Percentiles rank a stretch among this genome's conserved stretches.
phyloP scores from a whole-genome alignment of 176 grass and related monocot genomes.

The Leersia perrieri region DNA sequence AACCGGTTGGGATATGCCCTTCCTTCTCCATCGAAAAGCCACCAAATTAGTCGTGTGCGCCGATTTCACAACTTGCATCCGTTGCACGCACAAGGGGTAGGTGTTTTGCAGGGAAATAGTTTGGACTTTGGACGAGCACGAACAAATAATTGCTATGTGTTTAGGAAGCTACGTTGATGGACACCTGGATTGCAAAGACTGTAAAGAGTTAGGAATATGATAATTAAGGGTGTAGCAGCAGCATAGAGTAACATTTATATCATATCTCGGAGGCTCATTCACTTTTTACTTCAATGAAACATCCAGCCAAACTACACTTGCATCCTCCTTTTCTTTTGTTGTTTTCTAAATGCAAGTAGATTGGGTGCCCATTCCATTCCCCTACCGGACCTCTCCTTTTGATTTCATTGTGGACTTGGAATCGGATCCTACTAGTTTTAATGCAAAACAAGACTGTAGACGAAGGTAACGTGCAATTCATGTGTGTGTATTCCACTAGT shows the following conservation, averaged over 20 bases:
- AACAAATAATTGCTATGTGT: constrained; percentile 42
- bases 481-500: constrained; percentile 19
- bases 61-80: constrained; percentile 46
- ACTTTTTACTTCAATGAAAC: not conserved
- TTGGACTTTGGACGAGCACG: too few species aligned
- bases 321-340: not conserved
- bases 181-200: not conserved
- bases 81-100: not conserved
- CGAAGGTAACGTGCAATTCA: constrained; percentile 31
- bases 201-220: not conserved
- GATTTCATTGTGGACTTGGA: constrained; percentile 38
- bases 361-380: constrained; percentile 36
- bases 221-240: not conserved
- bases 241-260: not conserved
- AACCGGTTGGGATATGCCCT: constrained; percentile 39
- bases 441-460: constrained; percentile 16
- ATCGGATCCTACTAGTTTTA: constrained; percentile 45
- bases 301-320: not conserved
- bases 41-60: constrained; percentile 54
- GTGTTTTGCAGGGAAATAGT: too few species aligned
- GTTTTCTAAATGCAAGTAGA: constrained; percentile 27
- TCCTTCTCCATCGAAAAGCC: constrained; percentile 34
- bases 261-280: not conserved
- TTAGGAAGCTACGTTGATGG: not conserved
- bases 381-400: constrained; percentile 34